These are phyloP conservation scores for Chamaecyparis obtusa DNA, from an alignment of 75 land plant genomes.

Conservation along the genomic window DNA sequence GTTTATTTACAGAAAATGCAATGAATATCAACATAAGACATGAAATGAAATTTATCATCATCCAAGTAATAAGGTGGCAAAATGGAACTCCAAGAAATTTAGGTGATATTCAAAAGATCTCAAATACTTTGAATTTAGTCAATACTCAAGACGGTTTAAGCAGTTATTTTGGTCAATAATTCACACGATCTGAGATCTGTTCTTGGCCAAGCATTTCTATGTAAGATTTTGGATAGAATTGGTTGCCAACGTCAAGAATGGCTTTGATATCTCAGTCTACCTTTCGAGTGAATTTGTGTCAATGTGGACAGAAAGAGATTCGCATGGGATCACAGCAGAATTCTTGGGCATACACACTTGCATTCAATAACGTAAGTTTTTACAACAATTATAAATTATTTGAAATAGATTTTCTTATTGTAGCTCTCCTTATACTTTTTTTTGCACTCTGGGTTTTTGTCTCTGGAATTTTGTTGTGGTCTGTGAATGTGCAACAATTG, in stretches of 20 bases:
- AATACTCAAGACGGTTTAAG: not conserved
- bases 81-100: not conserved
- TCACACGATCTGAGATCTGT: not conserved
- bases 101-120: not conserved
- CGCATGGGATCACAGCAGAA: not conserved
- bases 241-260: not conserved
- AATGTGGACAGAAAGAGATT: not conserved
- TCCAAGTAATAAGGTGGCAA: not conserved
- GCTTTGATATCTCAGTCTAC: not conserved
- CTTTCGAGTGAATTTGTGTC: not conserved
- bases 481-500: not conserved
- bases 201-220: not conserved
- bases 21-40: not conserved
- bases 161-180: not conserved
- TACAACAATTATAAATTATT: not conserved
- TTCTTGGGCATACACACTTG: not conserved
- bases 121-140: not conserved
- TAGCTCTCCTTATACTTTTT: not conserved
- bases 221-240: not conserved
- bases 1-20: constrained; percentile 10
- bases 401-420: not conserved
- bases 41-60: not conserved
- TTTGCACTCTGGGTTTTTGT: not conserved
- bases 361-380: not conserved
- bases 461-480: not conserved